A percentile compares a stretch with the other conserved stretches of the same genome.
These are phyloP conservation scores for Acanthochlamys bracteata DNA, from an alignment of 106 monocot genomes.

Conservation along the genomic window DNA sequence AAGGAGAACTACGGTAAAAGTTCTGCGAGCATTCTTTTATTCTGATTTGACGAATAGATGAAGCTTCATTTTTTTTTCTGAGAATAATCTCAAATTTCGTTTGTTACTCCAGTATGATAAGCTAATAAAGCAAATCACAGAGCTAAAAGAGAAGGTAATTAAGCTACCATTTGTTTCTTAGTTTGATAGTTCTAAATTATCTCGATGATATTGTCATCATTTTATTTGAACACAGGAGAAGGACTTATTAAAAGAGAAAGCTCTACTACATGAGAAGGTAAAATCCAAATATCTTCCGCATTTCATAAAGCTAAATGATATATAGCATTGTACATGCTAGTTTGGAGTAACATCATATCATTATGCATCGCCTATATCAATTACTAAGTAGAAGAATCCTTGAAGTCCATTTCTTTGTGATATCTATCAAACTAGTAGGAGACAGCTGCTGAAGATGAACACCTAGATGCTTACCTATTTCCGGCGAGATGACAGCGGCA, in stretches of 20 bases:
- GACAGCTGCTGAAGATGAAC: too few species aligned
- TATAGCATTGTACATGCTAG: background rate
- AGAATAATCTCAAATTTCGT: background rate
- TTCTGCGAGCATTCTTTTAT: background rate
- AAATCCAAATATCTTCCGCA: background rate
- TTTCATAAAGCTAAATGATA: background rate
- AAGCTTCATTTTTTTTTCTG: background rate
- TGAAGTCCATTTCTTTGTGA: background rate
- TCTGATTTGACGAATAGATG: background rate
- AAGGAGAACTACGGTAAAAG: background rate
- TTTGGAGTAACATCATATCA: background rate
- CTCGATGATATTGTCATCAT: background rate
- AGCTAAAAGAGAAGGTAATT: background rate
- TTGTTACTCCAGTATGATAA: background rate
- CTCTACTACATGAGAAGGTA: background rate
- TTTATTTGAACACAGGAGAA: background rate
- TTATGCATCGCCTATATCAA: background rate
- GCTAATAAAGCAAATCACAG: background rate
- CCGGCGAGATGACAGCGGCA: too few species aligned
- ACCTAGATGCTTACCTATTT: too few species aligned
- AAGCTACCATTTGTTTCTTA: background rate
- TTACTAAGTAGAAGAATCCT: background rate
- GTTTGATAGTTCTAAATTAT: background rate
- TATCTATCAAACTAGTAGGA: background rate
- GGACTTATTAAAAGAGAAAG: background rate